phyloP scores from a whole-genome alignment of 805 yeast species.

The Myxozyma monticola region DNA sequence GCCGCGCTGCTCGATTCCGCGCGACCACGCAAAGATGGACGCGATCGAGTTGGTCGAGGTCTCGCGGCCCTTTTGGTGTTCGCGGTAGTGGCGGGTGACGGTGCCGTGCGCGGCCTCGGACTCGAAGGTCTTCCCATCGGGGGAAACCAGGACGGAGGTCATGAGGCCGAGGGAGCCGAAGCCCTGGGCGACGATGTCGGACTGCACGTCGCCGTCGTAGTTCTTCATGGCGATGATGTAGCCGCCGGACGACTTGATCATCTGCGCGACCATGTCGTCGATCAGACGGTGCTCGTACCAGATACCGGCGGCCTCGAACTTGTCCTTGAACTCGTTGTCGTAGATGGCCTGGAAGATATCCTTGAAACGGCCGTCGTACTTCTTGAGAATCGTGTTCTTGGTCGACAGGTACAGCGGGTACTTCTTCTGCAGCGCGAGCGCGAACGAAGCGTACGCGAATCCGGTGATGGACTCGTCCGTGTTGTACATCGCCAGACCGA shows the following conservation, averaged over 20 bases:
- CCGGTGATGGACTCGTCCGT: conserved; percentile 87
- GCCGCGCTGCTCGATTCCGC: conserved; percentile 93
- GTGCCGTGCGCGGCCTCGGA: conserved; percentile 99
- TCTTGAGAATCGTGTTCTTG: conserved; percentile 91
- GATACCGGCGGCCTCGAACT: conserved; percentile 77
- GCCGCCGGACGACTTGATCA: conserved; percentile 95
- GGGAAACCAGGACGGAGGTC: conserved; percentile 96
- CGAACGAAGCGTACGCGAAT: conserved; percentile 91
- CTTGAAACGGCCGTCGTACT: conserved; percentile 93
- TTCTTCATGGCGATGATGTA: conserved; percentile 94
- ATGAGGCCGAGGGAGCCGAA: conserved; percentile 94
- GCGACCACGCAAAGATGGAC: conserved; percentile 94
- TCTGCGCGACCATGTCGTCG: conserved; percentile 99
- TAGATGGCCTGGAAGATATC: conserved; percentile 85
- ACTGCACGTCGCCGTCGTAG: conserved; percentile 97
- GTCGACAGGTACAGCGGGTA: conserved; percentile 84
- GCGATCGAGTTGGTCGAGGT: conserved; percentile 97
- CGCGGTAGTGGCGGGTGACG: conserved; percentile 95
- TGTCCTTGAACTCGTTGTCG: conserved; percentile 62
- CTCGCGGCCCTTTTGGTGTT: conserved; percentile 94
- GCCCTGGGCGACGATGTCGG: conserved; percentile 97
- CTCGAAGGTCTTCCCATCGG: conserved; percentile 94
- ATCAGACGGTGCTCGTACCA: conserved; percentile 97
- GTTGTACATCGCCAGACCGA: conserved; percentile 92
- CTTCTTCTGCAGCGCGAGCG: conserved; percentile 75